Evolutionary conservation across 2,329 filamentous ascomycete genomes (phyloP).

Genomic region (Fusarium mangiferae): DNA sequence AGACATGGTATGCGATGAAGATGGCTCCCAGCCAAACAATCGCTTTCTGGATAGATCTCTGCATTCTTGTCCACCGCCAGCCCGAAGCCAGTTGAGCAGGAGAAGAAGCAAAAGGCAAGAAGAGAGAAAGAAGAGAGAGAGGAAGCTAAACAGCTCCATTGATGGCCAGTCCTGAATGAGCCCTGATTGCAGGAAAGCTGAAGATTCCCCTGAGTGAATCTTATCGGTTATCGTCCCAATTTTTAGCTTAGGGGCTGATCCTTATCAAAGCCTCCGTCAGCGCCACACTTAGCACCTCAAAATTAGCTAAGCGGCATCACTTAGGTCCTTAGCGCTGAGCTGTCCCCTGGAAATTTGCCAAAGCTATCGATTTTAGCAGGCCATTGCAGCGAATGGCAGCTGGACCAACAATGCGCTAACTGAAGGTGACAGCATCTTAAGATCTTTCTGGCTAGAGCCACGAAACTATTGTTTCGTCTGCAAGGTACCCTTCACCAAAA

Average conservation of each 20-base stretch:
- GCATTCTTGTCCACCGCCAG: accelerated
- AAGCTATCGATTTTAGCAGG: not conserved
- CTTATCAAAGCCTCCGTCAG: not conserved
- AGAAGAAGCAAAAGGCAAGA: accelerated
- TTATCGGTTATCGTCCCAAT: not conserved
- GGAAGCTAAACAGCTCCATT: not conserved
- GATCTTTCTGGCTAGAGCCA: not conserved
- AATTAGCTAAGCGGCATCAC: not conserved
- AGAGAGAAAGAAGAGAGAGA: accelerated
- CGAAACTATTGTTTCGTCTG: not conserved
- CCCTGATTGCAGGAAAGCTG: not conserved
- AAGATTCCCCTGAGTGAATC: not conserved
- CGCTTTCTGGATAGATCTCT: not conserved
- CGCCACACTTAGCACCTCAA: not conserved
- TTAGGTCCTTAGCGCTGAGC: not conserved
- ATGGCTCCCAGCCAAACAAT: constrained; percentile 12
- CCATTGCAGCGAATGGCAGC: not conserved
- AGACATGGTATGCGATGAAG: not conserved
- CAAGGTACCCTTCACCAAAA: not conserved
- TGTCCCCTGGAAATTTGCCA: not conserved
- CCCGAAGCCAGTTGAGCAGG: accelerated
- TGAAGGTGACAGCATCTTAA: not conserved
- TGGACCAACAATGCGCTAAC: not conserved
- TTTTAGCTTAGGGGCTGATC: not conserved
- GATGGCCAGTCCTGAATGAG: accelerated